These are phyloP conservation scores for Babesia gibsoni DNA, from an alignment of 169 alveolate species.

Conservation along the genomic window DNA sequence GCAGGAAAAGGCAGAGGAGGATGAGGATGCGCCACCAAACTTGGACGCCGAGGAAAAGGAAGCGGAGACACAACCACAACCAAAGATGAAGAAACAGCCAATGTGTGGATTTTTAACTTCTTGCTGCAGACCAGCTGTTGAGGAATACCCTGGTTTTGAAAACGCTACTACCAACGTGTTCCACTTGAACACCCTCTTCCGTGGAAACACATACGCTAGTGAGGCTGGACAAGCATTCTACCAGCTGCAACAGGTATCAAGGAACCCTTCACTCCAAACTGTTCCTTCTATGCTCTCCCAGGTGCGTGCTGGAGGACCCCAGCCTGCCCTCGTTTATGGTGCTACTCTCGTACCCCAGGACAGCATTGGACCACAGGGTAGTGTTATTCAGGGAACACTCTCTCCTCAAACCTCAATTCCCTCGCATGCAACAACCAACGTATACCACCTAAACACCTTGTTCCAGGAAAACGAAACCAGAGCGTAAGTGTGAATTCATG, in stretches of 20 bases:
- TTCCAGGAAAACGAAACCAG: not conserved
- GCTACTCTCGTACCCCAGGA: not conserved
- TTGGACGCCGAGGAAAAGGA: not conserved
- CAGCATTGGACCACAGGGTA: not conserved
- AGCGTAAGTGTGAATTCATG: not conserved
- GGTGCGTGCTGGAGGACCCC: too few species aligned
- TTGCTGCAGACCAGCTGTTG: constrained; percentile 5
- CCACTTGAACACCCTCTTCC: not conserved
- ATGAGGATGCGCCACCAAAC: not conserved
- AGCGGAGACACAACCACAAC: not conserved
- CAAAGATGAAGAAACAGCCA: constrained; percentile 10
- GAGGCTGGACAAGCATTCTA: not conserved
- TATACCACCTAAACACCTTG: not conserved
- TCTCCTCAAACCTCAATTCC: constrained; percentile 18
- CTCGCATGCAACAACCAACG: not conserved
- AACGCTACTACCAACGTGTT: not conserved
- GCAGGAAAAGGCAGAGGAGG: not conserved
- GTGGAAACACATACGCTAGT: not conserved
- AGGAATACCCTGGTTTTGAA: not conserved
- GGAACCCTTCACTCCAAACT: not conserved
- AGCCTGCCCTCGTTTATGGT: too few species aligned
- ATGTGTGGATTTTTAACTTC: constrained; percentile 9
- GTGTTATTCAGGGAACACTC: not conserved
- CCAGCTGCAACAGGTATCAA: not conserved
- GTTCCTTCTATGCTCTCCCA: not conserved